Base-by-base conservation (phyloP, 768 basidiomycete genomes). In the Collybia mongolica region DNA sequence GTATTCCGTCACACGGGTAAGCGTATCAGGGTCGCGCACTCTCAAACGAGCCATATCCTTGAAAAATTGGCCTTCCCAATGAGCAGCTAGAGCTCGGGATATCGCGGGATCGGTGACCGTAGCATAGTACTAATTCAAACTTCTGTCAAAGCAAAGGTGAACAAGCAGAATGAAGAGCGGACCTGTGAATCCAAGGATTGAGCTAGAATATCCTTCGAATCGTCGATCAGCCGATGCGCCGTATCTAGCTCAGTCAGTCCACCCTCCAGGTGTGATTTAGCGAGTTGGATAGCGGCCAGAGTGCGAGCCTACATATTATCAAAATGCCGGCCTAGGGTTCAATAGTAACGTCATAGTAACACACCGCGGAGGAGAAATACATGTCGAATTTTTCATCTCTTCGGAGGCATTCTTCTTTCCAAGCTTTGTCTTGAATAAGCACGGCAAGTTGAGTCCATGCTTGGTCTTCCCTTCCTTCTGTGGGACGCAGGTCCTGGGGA, bases 1-100 rank as follows among this genome's bases (percentile, higher is more conserved):
- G 67, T 93, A 99, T 69, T 98, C 97, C 1, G 95, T 95, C 5
- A 98, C 97, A 37, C 96, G 86, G 1, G 97, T 98, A 47, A 98
- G 69, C 3, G 84, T 91, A 65, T 96, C 93, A 15, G 97, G 94
- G 18, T 87, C 83, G 51, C 87, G 84, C 36, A 98, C 89, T 54
- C 81, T 81, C 15, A 99, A 79, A n/a, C 86, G 82, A 14, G 74
- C 70, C 97, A 99, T 99, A 61, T 98, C 94, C 24, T 83, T 73
- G 73, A 96, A 93, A 73, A 94, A 99, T 48, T 84, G 80, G 26
- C 71, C 72, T 68, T 98, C 97, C 94, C 94, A 98, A 64, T 85
- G 83, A 6, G 88, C 80, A 1, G 96, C 85, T 8, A 95, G 76
- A 14, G 82, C 76, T 39, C 90, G 84, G 54, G 88, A 94, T 44